Evolutionary conservation across 2,329 filamentous ascomycete genomes (phyloP).

Genomic region (Albophoma yamanashiensis): DNA sequence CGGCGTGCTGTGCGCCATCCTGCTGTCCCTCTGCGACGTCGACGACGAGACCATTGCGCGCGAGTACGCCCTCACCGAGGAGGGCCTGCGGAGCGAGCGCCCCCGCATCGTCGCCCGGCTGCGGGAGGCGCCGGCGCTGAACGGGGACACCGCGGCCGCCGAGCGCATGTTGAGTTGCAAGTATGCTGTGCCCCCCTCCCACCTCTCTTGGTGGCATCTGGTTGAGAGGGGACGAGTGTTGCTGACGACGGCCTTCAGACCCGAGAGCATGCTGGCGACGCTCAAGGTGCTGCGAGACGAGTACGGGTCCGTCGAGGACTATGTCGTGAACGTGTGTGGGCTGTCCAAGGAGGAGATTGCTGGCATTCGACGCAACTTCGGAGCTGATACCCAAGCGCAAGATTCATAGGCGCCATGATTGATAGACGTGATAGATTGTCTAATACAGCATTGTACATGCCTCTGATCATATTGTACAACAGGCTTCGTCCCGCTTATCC

Average conservation of each 20-base stretch:
- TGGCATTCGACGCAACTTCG: slow-evolving; percentile 37
- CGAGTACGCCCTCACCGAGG: slow-evolving; percentile 59
- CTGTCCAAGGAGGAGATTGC: slow-evolving; percentile 44
- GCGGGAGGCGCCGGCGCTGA: slow-evolving; percentile 37
- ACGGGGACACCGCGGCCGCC: slow-evolving; percentile 31
- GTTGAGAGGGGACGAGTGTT: background rate
- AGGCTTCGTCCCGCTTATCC: background rate
- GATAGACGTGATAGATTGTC: background rate
- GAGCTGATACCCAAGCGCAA: background rate
- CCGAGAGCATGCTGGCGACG: slow-evolving; percentile 36
- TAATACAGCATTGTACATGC: slow-evolving; percentile 4
- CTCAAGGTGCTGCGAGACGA: slow-evolving; percentile 43
- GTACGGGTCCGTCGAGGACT: slow-evolving; percentile 54
- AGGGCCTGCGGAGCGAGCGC: slow-evolving; percentile 44
- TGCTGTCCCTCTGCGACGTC: slow-evolving; percentile 55
- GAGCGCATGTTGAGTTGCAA: slow-evolving; percentile 32
- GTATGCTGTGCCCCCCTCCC: slow-evolving; percentile 19
- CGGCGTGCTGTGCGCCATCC: slow-evolving; percentile 55
- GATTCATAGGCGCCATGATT: background rate
- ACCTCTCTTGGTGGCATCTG: background rate
- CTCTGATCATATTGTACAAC: slow-evolving; percentile 1
- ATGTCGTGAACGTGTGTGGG: slow-evolving; percentile 48
- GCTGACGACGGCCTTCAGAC: slow-evolving; percentile 17
- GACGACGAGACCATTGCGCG: slow-evolving; percentile 45
- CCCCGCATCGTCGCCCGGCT: slow-evolving; percentile 39